Base-by-base conservation (phyloP, 1,284 basidiomycete species). In the Puccinia hordei region DNA sequence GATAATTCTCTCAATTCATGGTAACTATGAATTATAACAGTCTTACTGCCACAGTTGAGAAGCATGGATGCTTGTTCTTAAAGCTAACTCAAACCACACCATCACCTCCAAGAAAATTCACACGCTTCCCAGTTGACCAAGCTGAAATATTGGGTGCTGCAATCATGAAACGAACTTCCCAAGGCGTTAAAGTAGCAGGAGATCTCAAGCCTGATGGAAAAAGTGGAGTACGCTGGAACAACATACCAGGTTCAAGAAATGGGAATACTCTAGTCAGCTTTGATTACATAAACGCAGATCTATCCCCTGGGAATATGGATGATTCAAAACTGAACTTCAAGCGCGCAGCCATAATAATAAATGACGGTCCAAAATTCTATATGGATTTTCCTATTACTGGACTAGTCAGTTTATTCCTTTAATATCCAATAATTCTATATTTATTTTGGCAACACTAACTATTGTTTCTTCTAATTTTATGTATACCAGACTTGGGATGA, bases 211-310 rank as follows among this genome's bases (percentile, higher is more conserved):
- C 66, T 9, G 41, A 79, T 46, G 66, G 68, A 10, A 5, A 35
- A 24, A 66, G 15, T n/a, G 41, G 33, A 33, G 68, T 79, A 0
- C 35, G 35, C 30, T 79, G 65, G 51, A 61, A 19, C 5, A 51
- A 72, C 41, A 46, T 79, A 8, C 51, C 63, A 13, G 77, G 68
- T n/a, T 66, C 66, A 44, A 24, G 41, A 59, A 46, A 71, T 8
- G 68, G 68, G 10, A n/a, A 44, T 46, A 38, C 46, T 24, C n/a
- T 72, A 24, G 55, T 79, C 30, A 69, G 65, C 55, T 71, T 79
- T 69, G 77, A 79, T 79, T 79, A 72, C n/a, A 72, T 79, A 30
- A 79, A 79, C 24, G 46, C 77, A 19, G 10, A 51, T 10, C 22
- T 79, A 8, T n/a, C 65, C 30, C 8, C 17, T 12, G 55, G 65